Conservation (phyloP, 805 yeast genomes). For the Debaryomyces prosopidis region DNA sequence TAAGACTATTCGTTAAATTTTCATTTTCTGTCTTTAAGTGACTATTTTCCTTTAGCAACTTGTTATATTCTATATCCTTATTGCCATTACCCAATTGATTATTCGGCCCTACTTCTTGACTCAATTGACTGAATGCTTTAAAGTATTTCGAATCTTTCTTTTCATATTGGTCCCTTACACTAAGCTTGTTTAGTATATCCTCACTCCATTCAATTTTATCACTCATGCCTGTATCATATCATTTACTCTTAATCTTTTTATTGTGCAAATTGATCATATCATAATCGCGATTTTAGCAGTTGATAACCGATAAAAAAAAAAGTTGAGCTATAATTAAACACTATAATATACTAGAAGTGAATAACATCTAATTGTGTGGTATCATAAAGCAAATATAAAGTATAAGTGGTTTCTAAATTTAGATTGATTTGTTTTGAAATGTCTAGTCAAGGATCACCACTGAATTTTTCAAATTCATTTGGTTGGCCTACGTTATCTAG, state of each 20-base stretch:
- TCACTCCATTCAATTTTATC: conserved; percentile 18
- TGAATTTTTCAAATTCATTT: conserved; percentile 1
- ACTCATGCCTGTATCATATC: background rate
- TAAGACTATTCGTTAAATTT: conserved; percentile 21
- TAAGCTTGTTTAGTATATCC: conserved; percentile 24
- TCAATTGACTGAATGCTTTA: conserved; percentile 33
- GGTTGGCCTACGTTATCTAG: conserved; percentile 2
- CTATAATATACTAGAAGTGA: too few species aligned
- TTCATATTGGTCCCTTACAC: conserved; percentile 32
- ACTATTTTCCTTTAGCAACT: conserved; percentile 15
- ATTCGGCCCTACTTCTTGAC: conserved; percentile 12
- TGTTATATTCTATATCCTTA: background rate
- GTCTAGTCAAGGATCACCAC: background rate
- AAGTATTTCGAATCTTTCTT: conserved; percentile 30
- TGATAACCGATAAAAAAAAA: too few species aligned
- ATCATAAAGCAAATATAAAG: too few species aligned
- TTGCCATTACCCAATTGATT: conserved; percentile 4
- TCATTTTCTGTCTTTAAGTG: conserved; percentile 21
- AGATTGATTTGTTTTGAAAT: background rate
- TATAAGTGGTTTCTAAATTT: too few species aligned
- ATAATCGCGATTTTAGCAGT: conserved; percentile 2
- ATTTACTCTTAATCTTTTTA: background rate
- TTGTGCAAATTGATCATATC: background rate
- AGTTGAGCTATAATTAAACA: too few species aligned
- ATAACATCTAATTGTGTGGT: too few species aligned